These are phyloP conservation scores for Pleurotus platypus DNA, from an alignment of 768 basidiomycete species.

Conservation along the genomic window DNA sequence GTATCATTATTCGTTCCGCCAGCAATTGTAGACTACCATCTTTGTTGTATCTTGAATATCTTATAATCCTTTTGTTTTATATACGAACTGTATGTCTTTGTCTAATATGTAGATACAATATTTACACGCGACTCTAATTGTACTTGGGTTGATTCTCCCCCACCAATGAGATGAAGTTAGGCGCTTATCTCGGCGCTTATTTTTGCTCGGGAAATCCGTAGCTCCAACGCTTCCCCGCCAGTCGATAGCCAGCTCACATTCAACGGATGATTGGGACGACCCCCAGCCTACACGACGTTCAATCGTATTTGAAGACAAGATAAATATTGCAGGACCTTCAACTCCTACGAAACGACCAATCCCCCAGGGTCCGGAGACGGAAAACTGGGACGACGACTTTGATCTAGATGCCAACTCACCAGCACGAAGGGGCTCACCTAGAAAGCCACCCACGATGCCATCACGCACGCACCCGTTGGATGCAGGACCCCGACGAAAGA, in stretches of 20 bases:
- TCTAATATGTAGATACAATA: too few species aligned
- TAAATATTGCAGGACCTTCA: slow-evolving; percentile 33
- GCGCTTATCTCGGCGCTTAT: too few species aligned
- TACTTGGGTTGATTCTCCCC: too few species aligned
- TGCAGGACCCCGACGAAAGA: slow-evolving; percentile 3
- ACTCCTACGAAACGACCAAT: slow-evolving; percentile 37
- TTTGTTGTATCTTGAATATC: too few species aligned
- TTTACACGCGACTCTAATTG: too few species aligned
- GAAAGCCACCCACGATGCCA: background rate
- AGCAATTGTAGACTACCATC: too few species aligned
- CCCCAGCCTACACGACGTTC: slow-evolving; percentile 2
- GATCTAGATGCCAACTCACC: slow-evolving; percentile 50
- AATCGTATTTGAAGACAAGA: slow-evolving; percentile 11
- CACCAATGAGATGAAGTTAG: too few species aligned
- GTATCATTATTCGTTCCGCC: too few species aligned
- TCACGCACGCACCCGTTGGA: slow-evolving; percentile 13
- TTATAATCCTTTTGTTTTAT: too few species aligned
- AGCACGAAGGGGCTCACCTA: slow-evolving; percentile 10
- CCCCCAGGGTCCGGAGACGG: slow-evolving; percentile 24
- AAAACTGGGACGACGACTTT: slow-evolving; percentile 71
- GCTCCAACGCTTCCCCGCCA: slow-evolving; percentile 24
- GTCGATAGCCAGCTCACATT: slow-evolving; percentile 32
- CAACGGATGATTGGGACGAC: slow-evolving; percentile 43
- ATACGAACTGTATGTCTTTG: too few species aligned
- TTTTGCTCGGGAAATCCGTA: too few species aligned